A percentile compares a stretch with the other conserved stretches of the same genome.
phyloP scores from a whole-genome alignment of 2,329 filamentous ascomycete genomes.

The Aureobasidium sp. region DNA sequence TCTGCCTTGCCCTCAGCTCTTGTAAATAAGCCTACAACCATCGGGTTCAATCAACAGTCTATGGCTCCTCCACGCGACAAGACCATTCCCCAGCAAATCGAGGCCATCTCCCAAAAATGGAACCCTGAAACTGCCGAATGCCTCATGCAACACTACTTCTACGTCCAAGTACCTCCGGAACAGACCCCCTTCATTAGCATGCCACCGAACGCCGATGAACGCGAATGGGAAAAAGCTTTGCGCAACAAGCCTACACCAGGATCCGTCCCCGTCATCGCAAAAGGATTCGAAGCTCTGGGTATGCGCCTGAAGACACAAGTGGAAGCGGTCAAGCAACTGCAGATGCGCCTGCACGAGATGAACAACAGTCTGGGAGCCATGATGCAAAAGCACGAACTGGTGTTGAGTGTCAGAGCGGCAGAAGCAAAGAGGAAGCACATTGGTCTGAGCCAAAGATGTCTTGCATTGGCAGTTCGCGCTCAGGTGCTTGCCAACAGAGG shows the following conservation, averaged over 20 bases:
- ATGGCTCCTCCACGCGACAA: slow-evolving; percentile 46
- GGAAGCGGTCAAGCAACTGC: slow-evolving; percentile 59
- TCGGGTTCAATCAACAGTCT: slow-evolving; percentile 7
- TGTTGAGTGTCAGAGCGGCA: slow-evolving; percentile 63
- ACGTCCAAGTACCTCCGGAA: slow-evolving; percentile 71
- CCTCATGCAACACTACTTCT: slow-evolving; percentile 75
- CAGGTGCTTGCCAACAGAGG: slow-evolving; percentile 74
- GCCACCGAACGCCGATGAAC: slow-evolving; percentile 59
- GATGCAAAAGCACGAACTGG: slow-evolving; percentile 66
- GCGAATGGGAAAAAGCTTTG: slow-evolving; percentile 77
- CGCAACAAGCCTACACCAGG: slow-evolving; percentile 68
- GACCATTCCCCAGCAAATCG: slow-evolving; percentile 65
- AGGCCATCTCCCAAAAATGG: slow-evolving; percentile 65
- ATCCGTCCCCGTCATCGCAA: slow-evolving; percentile 67
- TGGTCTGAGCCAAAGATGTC: slow-evolving; percentile 61
- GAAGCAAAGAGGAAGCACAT: slow-evolving; percentile 66
- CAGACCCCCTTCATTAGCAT: slow-evolving; percentile 70
- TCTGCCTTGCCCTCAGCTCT: slow-evolving; percentile 14
- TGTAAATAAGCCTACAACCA: slow-evolving; percentile 14
- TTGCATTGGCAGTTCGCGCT: slow-evolving; percentile 68
- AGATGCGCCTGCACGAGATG: slow-evolving; percentile 67
- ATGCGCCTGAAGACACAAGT: slow-evolving; percentile 66
- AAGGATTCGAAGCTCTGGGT: slow-evolving; percentile 63
- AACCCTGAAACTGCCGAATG: slow-evolving; percentile 58
- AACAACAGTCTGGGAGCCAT: slow-evolving; percentile 65